Conservation (phyloP, 2,329 filamentous ascomycete species). For the Tolypocladium nubicola region DNA sequence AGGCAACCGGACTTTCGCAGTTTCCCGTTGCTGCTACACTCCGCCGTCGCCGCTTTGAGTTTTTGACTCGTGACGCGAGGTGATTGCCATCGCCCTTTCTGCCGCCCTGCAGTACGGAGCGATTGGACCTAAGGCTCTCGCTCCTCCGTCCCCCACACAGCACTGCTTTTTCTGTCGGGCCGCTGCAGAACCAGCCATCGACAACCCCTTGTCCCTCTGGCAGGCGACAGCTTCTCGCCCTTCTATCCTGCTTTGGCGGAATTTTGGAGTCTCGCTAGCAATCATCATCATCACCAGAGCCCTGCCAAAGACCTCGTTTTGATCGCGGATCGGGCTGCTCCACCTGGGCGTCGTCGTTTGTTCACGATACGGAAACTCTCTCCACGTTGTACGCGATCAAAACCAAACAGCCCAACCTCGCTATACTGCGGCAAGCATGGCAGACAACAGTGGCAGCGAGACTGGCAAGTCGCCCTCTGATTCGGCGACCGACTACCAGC, state of each 20-base stretch:
- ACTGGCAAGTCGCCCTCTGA: neutral
- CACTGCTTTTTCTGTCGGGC: neutral
- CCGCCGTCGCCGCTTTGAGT: neutral
- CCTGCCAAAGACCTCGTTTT: neutral
- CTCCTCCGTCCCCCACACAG: neutral
- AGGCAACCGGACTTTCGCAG: neutral
- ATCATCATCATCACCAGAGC: neutral
- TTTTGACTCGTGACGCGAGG: neutral
- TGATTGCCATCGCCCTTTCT: neutral
- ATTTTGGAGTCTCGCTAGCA: conserved; percentile 1
- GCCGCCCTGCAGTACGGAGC: neutral
- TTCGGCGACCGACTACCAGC: neutral
- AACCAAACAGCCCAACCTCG: neutral
- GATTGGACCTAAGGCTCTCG: neutral
- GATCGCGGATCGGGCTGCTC: neutral
- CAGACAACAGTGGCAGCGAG: neutral
- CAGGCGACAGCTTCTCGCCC: neutral
- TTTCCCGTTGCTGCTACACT: neutral
- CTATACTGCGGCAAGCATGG: neutral
- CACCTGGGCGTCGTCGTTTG: neutral
- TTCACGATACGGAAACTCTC: neutral
- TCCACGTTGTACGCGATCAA: neutral
- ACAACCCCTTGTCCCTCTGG: neutral
- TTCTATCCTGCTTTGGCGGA: neutral
- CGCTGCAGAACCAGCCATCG: neutral